Base-by-base conservation (phyloP, 768 basidiomycete species). In the Agrocybe praecox region DNA sequence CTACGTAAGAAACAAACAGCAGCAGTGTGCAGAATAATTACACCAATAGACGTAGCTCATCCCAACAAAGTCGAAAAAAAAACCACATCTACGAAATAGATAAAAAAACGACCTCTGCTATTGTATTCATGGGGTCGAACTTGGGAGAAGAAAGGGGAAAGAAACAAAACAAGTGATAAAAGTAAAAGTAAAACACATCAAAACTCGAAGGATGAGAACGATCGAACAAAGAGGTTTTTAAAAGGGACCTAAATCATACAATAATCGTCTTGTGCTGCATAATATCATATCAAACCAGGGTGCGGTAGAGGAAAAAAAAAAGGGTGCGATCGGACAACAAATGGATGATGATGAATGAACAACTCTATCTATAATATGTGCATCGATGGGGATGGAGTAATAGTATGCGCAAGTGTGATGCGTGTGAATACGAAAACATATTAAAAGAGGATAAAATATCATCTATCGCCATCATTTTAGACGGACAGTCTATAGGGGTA, bases 171-270 rank as follows among this genome's bases (percentile, higher is more conserved):
- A 46, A 52, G 34, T 11, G 42, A 21, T 36, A 47, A 21, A 57
- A 48, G 34, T 26, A 47, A 58, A 34, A 23, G 58, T 34, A 57
- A 51, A 46, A 46, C 40, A 59, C 57, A 61, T 59, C 63, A 59
- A 64, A 61, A 56, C 60, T 62, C 61, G 58, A 57, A 52, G 26
- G 26, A 29, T 4, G 26, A 29, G 26, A 29, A 29, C 9, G 26
- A 29, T 5, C 9, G 26, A 29, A 4, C 23, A 56, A 53, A 50
- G 26, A n/a, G n/a, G 50, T 46, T 47, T 49, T 53, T 33, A 56
- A 34, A 56, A 56, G 33, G 43, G 61, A 64, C 60, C 65, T 65
- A 63, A 65, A 67, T 65, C 64, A 59, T 65, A 65, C 59, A 67
- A 60, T 63, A 59, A 58, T 63, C 59, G 53, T 65, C 62, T 65